These are phyloP conservation scores for Geranium rotundifolium DNA, from an alignment of 345 rosid species.

Conservation along the genomic window DNA sequence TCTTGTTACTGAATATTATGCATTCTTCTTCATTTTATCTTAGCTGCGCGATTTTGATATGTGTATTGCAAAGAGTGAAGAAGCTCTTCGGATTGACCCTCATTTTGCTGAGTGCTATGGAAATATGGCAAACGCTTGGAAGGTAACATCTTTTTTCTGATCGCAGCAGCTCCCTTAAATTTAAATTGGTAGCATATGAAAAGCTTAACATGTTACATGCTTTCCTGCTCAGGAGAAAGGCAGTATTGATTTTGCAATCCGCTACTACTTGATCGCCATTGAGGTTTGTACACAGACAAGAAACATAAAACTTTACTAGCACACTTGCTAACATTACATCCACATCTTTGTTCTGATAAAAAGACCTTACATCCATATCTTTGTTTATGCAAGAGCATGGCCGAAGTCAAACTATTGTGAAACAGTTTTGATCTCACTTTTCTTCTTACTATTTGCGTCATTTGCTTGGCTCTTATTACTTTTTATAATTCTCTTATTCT, in stretches of 20 bases:
- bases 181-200: background rate
- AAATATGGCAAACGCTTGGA: slow-evolving; percentile 99
- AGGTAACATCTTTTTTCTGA: slow-evolving; percentile 33
- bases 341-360: too few species aligned
- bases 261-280: slow-evolving; percentile 80
- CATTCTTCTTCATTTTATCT: background rate
- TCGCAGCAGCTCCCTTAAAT: too few species aligned
- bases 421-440: too few species aligned
- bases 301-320: too few species aligned
- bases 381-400: too few species aligned
- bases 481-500: too few species aligned
- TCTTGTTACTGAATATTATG: too few species aligned
- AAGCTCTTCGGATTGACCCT: slow-evolving; percentile 86
- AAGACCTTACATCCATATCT: too few species aligned
- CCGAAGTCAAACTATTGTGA: too few species aligned
- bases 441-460: too few species aligned
- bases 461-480: too few species aligned
- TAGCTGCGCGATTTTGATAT: slow-evolving; percentile 92
- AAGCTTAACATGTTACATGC: background rate
- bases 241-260: slow-evolving; percentile 78
- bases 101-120: slow-evolving; percentile 98
- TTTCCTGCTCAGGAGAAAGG: slow-evolving; percentile 70
- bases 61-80: slow-evolving; percentile 91
- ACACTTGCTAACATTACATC: too few species aligned
- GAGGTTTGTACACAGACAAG: slow-evolving; percentile 48